A percentile compares a stretch with the other conserved stretches of the same genome.
Evolutionary conservation across 345 rosid genomes (phyloP).

Genomic region (Dipteronia dyeriana): DNA sequence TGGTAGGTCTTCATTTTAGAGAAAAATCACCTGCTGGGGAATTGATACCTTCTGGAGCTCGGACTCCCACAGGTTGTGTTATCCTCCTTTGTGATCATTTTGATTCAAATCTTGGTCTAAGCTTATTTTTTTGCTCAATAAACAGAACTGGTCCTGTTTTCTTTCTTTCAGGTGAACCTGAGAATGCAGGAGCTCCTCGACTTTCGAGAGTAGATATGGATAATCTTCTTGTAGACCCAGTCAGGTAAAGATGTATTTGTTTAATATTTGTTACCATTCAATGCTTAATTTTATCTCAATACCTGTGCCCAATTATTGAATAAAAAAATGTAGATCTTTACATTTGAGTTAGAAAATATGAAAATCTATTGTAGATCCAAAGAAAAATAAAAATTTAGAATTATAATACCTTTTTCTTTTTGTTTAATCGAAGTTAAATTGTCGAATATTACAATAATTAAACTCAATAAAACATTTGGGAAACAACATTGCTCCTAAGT

Average conservation of each 20-base stretch:
- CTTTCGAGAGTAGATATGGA: conserved; percentile 58
- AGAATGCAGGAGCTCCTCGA: conserved; percentile 33
- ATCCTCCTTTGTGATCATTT: conserved; percentile 19
- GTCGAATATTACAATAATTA: background rate
- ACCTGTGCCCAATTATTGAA: background rate
- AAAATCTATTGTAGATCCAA: background rate
- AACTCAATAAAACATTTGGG: background rate
- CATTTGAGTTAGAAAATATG: background rate
- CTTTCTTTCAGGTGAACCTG: conserved; percentile 30
- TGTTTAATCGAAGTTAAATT: too few species aligned
- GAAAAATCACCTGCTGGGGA: conserved; percentile 65
- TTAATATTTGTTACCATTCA: background rate
- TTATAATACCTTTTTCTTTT: background rate
- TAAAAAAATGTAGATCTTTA: too few species aligned
- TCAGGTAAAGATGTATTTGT: conserved; percentile 30
- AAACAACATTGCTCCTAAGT: background rate
- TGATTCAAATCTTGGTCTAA: conserved; percentile 12
- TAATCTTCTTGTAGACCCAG: conserved; percentile 53
- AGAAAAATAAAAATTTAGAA: background rate
- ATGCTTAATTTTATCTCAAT: background rate
- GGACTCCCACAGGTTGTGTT: conserved; percentile 41
- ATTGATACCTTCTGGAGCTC: conserved; percentile 64
- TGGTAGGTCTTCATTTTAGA: conserved; percentile 91
- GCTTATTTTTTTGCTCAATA: background rate
- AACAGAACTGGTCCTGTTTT: background rate